Percentiles rank a stretch among this genome's conserved stretches.
Evolutionary conservation across 192 early-diverging fungal genomes (phyloP).

Genomic region (Gryganskiella cystojenkinii): DNA sequence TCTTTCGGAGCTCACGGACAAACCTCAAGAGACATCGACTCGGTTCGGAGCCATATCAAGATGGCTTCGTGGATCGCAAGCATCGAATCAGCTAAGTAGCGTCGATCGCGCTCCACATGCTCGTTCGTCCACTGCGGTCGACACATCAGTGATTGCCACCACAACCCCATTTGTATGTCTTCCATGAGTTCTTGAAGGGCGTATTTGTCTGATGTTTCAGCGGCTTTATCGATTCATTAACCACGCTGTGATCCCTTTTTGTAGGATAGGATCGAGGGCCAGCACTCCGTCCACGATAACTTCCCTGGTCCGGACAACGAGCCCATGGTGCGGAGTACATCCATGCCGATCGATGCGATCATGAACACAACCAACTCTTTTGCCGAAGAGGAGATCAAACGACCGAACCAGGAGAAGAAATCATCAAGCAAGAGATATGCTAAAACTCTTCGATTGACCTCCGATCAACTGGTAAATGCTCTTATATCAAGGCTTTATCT

Average conservation of each 20-base stretch:
- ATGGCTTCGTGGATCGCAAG: slow-evolving; percentile 28
- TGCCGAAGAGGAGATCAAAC: not conserved
- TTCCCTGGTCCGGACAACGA: not conserved
- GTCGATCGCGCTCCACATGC: slow-evolving; percentile 4
- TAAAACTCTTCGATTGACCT: slow-evolving; percentile 91
- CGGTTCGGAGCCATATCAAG: slow-evolving; percentile 32
- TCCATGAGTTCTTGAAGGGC: too few species aligned
- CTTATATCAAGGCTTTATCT: too few species aligned
- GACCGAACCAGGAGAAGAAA: not conserved
- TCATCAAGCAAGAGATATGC: slow-evolving; percentile 66
- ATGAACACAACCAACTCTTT: not conserved
- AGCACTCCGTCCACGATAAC: too few species aligned
- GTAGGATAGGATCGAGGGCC: too few species aligned
- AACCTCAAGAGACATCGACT: slow-evolving; percentile 11
- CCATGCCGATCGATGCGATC: slow-evolving; percentile 7
- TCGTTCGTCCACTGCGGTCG: not conserved
- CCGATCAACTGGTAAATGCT: slow-evolving; percentile 77
- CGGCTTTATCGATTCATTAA: too few species aligned
- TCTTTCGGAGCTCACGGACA: slow-evolving; percentile 5
- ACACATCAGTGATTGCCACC: not conserved
- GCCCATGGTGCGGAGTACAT: slow-evolving; percentile 8
- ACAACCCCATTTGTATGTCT: too few species aligned
- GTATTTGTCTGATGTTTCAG: too few species aligned
- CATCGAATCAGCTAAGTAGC: slow-evolving; percentile 1
- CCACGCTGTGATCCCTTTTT: too few species aligned